Conservation (phyloP, 2,329 filamentous ascomycete genomes). For the Pseudogymnoascus sp. region DNA sequence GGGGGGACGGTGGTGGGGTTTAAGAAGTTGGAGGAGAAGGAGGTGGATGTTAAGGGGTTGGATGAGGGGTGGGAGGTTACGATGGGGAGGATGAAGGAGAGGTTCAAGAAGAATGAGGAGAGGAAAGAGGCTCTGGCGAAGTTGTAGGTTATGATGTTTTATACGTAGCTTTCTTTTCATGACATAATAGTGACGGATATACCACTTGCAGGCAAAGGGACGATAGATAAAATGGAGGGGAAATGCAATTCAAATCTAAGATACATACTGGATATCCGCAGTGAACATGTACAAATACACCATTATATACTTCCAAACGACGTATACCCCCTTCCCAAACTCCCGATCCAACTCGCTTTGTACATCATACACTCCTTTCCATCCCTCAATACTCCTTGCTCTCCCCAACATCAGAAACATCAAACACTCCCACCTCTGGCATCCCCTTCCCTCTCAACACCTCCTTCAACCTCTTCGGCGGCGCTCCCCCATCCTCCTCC, state of each 20-base stretch:
- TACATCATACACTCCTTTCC: background rate
- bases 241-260: background rate
- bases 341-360: background rate
- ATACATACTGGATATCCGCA: background rate
- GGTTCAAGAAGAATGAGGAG: slow-evolving; percentile 18
- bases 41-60: slow-evolving; percentile 37
- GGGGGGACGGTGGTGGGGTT: slow-evolving; percentile 41
- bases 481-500: slow-evolving; percentile 76
- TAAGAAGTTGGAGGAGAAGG: slow-evolving; percentile 42
- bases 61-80: slow-evolving; percentile 39
- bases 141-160: background rate
- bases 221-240: background rate
- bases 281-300: background rate
- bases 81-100: slow-evolving; percentile 31
- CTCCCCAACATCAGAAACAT: slow-evolving; percentile 77
- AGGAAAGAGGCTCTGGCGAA: background rate
- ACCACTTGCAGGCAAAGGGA: background rate
- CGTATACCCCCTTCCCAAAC: background rate
- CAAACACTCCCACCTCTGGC: slow-evolving; percentile 66
- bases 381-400: slow-evolving; percentile 60
- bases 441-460: slow-evolving; percentile 62
- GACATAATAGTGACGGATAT: background rate
- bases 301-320: background rate
- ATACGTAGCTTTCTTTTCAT: background rate
- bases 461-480: slow-evolving; percentile 62